Evolutionary conservation across 768 basidiomycete species (phyloP), one percentile per base, ranked within the genome.

Genomic region (Suillus occidentalis): DNA sequence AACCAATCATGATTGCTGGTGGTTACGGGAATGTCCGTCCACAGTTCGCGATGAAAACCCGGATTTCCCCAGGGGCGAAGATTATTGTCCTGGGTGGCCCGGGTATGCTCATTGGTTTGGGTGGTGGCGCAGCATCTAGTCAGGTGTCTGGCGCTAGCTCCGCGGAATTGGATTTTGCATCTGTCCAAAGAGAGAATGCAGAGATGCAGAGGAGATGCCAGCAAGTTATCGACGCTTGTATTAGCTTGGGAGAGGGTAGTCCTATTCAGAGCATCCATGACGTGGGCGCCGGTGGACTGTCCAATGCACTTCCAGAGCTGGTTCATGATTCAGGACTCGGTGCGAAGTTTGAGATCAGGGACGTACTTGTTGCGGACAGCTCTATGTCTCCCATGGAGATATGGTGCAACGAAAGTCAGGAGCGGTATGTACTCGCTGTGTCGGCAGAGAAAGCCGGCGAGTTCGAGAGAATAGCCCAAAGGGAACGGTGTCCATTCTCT

Each of bases 311-410:
- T 3, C 97, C 97, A 0, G 97, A 99, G 76, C 81, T 99, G 52
- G 97, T 99, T 2, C 97, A 99, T 73, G 97, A 99, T 77, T 92
- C 95, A 2, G 86, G 84, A n/a, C 83, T 97, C 6, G 97, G 97
- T 9, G 97, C 94, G 1, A 82, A 74, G 5, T 95, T 99, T 72
- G 97, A 99, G 79, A 96, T 99, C 69, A 83, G 97, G 25, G 92
- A 98, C 70, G 89, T 99, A 8, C 84, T 94, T 31, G 88, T 97
- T 47, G 97, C 94, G 36, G 97, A 99, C 75, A 83, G 85, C 28
- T 90, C 91, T 45, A 94, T 99, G 93, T 95, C 94, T 5, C 97
- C 97, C 0, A 98, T 99, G 97, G 97, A 99, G 79, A 98, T 99
- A 59, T 99, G 97, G 97, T 99, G 97, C 75, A 99, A 99, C 78